Percentiles rank a stretch among this genome's conserved stretches.
These are phyloP conservation scores for Solanum sparsipilum DNA, from an alignment of 257 asterid species.

Conservation along the genomic window DNA sequence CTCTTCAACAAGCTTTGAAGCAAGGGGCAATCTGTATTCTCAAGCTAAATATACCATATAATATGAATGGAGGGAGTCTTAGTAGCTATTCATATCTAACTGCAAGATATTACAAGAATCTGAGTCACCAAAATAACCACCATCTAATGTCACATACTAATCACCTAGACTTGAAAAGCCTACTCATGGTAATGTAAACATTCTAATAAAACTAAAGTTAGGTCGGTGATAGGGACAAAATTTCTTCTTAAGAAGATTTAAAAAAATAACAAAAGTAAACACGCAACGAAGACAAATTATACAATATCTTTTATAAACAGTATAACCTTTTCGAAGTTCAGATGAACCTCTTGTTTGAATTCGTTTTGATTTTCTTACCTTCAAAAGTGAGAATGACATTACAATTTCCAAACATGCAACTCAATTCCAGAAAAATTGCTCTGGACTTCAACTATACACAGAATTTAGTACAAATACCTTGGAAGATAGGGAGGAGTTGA, in stretches of 20 bases:
- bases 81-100: background rate
- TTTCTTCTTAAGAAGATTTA: background rate
- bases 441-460: background rate
- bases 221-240: background rate
- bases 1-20: background rate
- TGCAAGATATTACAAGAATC: background rate
- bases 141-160: background rate
- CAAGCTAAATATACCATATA: background rate
- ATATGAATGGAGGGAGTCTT: background rate
- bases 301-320: no score
- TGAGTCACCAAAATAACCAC: background rate
- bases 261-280: background rate
- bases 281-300: background rate
- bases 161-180: background rate
- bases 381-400: background rate
- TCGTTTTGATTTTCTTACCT: background rate
- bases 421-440: background rate
- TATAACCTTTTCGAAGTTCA: background rate
- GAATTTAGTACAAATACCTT: background rate
- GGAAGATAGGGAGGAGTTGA: background rate
- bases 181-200: background rate
- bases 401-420: background rate
- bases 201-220: background rate
- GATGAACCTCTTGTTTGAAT: background rate
- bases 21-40: background rate